phyloP scores from a whole-genome alignment of 306 rosid species.

The Ormosia semicastrata region DNA sequence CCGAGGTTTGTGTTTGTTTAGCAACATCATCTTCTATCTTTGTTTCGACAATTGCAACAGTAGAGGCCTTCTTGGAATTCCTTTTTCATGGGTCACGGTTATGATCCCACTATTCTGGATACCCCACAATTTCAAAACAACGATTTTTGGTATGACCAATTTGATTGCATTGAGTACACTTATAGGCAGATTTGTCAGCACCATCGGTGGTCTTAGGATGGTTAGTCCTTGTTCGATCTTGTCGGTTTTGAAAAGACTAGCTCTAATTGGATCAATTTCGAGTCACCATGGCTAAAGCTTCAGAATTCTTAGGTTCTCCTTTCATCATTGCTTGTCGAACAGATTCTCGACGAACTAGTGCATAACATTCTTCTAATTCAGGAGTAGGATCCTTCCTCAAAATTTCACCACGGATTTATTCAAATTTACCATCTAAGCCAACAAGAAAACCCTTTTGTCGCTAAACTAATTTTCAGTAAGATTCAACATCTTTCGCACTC shows the following conservation, averaged over 20 bases:
- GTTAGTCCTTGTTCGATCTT: background rate
- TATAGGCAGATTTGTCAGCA: background rate
- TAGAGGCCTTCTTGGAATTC: background rate
- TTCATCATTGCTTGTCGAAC: too few species aligned
- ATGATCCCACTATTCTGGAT: background rate
- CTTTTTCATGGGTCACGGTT: background rate
- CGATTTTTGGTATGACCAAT: background rate
- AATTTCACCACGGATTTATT: too few species aligned
- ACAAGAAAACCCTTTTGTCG: too few species aligned
- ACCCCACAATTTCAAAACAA: background rate
- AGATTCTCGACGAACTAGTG: too few species aligned
- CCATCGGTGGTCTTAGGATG: background rate
- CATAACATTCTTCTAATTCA: too few species aligned
- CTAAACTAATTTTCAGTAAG: too few species aligned
- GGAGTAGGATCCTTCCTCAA: too few species aligned
- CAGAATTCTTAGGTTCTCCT: background rate
- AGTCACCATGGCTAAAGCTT: background rate
- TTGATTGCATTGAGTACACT: background rate
- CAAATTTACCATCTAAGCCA: too few species aligned
- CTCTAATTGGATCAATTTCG: too few species aligned
- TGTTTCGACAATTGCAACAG: background rate
- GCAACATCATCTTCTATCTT: too few species aligned
- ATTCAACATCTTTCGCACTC: too few species aligned
- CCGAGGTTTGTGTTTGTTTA: too few species aligned
- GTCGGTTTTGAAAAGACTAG: background rate